Conservation (phyloP, 495 filamentous ascomycete genomes). For the Podospora appendiculata region DNA sequence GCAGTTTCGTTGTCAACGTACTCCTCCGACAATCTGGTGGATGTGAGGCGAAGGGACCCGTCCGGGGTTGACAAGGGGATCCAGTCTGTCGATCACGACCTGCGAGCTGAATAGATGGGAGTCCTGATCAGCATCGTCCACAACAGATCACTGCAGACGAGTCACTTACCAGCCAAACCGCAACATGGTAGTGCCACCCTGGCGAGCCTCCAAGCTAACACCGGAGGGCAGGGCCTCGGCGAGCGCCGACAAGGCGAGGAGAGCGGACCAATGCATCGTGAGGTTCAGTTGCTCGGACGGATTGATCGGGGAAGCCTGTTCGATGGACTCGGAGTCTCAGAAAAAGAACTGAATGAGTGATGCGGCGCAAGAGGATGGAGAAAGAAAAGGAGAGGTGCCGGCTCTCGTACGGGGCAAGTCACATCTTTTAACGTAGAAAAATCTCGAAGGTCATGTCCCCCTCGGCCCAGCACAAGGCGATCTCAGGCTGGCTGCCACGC, state of each 20-base stretch:
- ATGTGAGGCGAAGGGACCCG: conserved; percentile 2
- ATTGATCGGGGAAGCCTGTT: not conserved
- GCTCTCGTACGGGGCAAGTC: too few species aligned
- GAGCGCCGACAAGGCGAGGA: not conserved
- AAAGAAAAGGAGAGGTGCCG: not conserved
- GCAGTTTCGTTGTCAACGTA: too few species aligned
- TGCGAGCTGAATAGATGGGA: not conserved
- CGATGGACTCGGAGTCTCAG: too few species aligned
- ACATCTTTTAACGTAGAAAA: too few species aligned
- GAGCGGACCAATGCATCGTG: not conserved
- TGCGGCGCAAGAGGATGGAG: not conserved
- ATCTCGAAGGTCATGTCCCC: too few species aligned
- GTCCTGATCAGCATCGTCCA: too few species aligned
- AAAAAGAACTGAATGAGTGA: too few species aligned
- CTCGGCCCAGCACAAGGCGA: too few species aligned
- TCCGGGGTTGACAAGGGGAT: conserved; percentile 7
- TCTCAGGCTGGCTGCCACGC: not conserved
- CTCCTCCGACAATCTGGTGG: conserved; percentile 36
- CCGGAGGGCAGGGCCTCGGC: not conserved
- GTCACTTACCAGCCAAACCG: not conserved
- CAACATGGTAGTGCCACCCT: not conserved
- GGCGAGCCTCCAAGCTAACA: not conserved
- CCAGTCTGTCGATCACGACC: conserved; percentile 4
- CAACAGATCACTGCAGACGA: too few species aligned
- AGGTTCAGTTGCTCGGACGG: not conserved